Conservation (phyloP, 2,329 filamentous ascomycete genomes). For the Pestalotiopsis sp. region DNA sequence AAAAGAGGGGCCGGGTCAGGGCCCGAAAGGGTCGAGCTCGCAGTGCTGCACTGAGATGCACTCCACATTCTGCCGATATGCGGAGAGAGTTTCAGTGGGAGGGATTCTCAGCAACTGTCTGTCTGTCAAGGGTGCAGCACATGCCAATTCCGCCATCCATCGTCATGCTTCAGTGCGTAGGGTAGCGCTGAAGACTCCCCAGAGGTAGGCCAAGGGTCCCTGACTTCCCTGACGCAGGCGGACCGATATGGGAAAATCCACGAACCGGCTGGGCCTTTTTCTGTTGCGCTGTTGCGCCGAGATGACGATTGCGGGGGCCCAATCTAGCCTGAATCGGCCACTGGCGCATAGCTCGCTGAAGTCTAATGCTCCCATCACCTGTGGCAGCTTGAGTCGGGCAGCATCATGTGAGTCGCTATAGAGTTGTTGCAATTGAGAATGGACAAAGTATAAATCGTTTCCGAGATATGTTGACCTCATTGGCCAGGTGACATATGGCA, state of each 20-base stretch:
- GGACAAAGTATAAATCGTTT: not conserved
- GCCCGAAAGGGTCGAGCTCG: not conserved
- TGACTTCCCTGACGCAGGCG: not conserved
- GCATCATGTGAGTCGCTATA: not conserved
- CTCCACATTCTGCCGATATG: slow-evolving; percentile 31
- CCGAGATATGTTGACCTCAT: not conserved
- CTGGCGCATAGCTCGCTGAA: not conserved
- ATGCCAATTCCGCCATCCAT: not conserved
- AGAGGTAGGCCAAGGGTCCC: not conserved
- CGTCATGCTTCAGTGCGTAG: not conserved
- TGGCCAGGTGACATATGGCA: not conserved
- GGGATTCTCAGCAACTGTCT: too few species aligned
- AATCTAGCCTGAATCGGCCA: slow-evolving; percentile 4
- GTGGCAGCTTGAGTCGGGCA: not conserved
- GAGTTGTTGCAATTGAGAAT: not conserved
- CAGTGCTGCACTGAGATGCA: too few species aligned
- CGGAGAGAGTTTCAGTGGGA: slow-evolving; percentile 21
- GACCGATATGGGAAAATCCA: not conserved
- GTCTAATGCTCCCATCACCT: not conserved
- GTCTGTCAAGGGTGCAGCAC: not conserved
- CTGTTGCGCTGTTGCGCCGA: not conserved
- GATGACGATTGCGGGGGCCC: slow-evolving; percentile 9
- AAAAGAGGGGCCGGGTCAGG: slow-evolving; percentile 19
- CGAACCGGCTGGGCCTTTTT: not conserved
- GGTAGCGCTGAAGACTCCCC: too few species aligned